phyloP scores from a whole-genome alignment of 176 grass and related monocot species.

The Canna indica region DNA sequence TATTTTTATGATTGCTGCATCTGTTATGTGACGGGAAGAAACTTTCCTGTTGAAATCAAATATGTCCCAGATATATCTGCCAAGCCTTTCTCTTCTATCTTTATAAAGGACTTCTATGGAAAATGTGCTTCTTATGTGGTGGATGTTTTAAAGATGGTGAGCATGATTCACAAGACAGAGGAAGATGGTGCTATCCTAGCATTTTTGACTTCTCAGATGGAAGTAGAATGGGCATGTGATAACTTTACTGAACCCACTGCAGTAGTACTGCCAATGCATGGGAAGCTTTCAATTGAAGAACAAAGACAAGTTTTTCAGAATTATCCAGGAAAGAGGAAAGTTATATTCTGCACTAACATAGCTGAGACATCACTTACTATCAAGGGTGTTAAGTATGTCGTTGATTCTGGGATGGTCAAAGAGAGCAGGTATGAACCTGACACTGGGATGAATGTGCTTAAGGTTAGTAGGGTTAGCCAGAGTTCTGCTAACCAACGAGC shows the following conservation, averaged over 20 bases:
- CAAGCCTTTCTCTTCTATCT: constrained; percentile 24
- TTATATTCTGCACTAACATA: constrained; percentile 90
- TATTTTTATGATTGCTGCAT: constrained; percentile 71
- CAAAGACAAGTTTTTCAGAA: constrained; percentile 71
- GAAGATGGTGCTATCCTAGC: constrained; percentile 74
- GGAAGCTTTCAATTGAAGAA: constrained; percentile 70
- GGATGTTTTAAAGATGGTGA: constrained; percentile 67
- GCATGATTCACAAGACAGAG: constrained; percentile 63
- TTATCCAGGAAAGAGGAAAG: constrained; percentile 72
- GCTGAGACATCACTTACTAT: constrained; percentile 93
- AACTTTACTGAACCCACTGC: constrained; percentile 49
- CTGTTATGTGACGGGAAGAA: constrained; percentile 60
- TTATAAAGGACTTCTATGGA: constrained; percentile 15
- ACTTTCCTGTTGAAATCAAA: constrained; percentile 83
- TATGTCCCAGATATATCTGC: constrained; percentile 55
- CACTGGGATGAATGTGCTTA: constrained; percentile 69
- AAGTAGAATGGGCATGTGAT: constrained; percentile 91
- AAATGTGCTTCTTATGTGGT: constrained; percentile 57
- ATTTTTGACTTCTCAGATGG: constrained; percentile 88
- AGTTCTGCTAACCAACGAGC: constrained; percentile 86
- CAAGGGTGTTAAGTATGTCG: constrained; percentile 68
- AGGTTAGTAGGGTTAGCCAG: constrained; percentile 70
- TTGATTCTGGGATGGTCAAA: constrained; percentile 86
- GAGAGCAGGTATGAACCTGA: constrained; percentile 68
- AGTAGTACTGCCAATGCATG: constrained; percentile 75